Conservation (phyloP, 306 rosid species). For the Sechiopsis laciniata region DNA sequence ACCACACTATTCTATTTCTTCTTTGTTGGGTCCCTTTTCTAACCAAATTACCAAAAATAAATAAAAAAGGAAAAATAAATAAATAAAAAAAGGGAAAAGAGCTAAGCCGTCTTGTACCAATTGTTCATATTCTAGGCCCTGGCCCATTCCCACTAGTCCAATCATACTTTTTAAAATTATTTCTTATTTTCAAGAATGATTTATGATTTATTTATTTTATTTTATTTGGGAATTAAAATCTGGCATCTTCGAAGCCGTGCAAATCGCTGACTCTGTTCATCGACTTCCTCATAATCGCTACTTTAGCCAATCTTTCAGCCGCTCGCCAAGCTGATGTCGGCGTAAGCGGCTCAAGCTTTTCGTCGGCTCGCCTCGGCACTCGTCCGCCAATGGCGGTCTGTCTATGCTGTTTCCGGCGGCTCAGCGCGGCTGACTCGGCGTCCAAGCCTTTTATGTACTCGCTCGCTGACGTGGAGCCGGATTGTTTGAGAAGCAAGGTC, state of each 20-base stretch:
- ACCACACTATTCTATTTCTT: neutral
- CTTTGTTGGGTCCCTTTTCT: conserved; percentile 21
- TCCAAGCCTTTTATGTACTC: conserved; percentile 60
- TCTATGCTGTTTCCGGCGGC: conserved; percentile 43
- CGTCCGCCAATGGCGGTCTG: conserved; percentile 28
- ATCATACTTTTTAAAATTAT: neutral
- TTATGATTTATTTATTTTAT: neutral
- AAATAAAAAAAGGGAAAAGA: conserved; percentile 35
- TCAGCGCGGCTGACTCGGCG: conserved; percentile 54
- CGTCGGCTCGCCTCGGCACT: conserved; percentile 29
- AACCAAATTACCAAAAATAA: neutral
- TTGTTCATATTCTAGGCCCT: conserved; percentile 51
- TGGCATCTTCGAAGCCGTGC: conserved; percentile 96
- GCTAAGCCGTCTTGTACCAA: conserved; percentile 43
- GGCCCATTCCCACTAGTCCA: conserved; percentile 29
- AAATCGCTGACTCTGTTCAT: conserved; percentile 96
- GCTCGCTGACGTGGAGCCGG: conserved; percentile 40
- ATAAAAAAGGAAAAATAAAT: conserved; percentile 22
- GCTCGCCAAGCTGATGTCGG: conserved; percentile 98
- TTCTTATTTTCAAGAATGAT: conserved; percentile 18
- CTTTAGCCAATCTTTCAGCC: conserved; percentile 85
- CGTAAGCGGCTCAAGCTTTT: conserved; percentile 71
- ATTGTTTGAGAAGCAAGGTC: conserved; percentile 52
- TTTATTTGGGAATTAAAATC: conserved; percentile 64
- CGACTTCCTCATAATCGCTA: conserved; percentile 91